These are phyloP conservation scores for Sorghum bicolor DNA, from an alignment of 176 grass and related monocot species.

Conservation along the genomic window Sorghum_bicolor_NCBIv3 NC_012875.2:57292501-57293000, in stretches of 20 bases:
- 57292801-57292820: background rate
- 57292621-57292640: background rate
- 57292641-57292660: background rate
- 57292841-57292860: background rate
- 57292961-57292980: background rate
- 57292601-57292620: background rate
- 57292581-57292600: background rate
- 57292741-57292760: background rate
- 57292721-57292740: background rate
- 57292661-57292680: background rate
- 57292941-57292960: background rate
- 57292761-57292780: background rate
- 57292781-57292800: background rate
- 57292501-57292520: background rate
- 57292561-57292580: background rate
- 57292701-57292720: background rate
- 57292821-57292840: background rate
- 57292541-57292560: background rate
- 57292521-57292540: background rate
- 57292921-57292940: too few species aligned
- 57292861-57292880: background rate
- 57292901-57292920: too few species aligned
- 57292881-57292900: too few species aligned
- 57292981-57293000: background rate
- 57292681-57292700: background rate